Base-by-base conservation (phyloP, 176 grass and related monocot genomes). In the Phoenix dactylifera region DNA sequence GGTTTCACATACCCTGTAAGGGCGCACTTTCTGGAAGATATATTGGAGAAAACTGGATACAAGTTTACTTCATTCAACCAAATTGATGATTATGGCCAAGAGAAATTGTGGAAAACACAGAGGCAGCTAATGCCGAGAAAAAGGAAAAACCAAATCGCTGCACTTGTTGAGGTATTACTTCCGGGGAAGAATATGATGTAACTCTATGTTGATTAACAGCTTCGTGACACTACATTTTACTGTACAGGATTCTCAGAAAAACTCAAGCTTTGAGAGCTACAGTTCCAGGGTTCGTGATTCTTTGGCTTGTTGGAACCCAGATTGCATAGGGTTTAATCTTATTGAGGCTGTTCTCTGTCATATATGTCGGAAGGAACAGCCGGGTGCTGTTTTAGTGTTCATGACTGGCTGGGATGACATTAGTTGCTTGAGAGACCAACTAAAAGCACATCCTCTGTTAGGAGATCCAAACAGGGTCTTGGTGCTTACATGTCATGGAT, bases 321-420 rank as follows among this genome's bases (percentile, higher is more conserved):
- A 97, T 68, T 97, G 81, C 76, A 97, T 88, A 20, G 87, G 93
- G 28, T 97, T 91, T 84, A 97, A 97, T 62, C 84, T 97, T 18
- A 83, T 97, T 44, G 93, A 97, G 81, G 84, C 81, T 69, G 84
- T 91, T 63, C 74, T 97, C 24, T 91, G 93, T 70, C 87, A 97
- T 66, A 97, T 97, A 82, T 97, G 81, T 72, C 81, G 93, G 48
- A 97, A 97, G 82, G 93, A 97, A 49, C 63, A 72, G 26, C 44
- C 87, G 71, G 87, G 93, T 79, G 93, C 87, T 68, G 87, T 83
- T 68, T 74, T 97, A 79, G 87, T 91, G 57, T 97, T 97, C 60
- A 91, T 97, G 93, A 97, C 93, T 17, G 87, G 93, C 49, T 97
- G 93, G 93, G 93, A 97, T 16, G 87, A 91, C 60, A 97, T 97